Evolutionary conservation across 2,329 filamentous ascomycete genomes (phyloP), one percentile per base, ranked within the genome.

Genomic region (Diaporthe capsici): DNA sequence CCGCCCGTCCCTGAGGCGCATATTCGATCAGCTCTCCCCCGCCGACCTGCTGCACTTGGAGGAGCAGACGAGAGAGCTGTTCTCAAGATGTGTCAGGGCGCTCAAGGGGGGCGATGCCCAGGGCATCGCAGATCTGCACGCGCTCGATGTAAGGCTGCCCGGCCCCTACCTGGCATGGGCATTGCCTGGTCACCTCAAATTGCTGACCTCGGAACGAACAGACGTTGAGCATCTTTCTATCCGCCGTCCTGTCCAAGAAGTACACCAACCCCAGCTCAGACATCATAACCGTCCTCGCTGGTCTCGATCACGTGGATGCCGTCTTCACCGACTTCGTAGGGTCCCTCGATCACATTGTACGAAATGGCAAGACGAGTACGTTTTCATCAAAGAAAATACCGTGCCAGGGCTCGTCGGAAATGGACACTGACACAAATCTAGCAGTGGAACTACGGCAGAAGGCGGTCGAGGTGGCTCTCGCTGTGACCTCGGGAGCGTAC

Each of bases 221-320:
- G 94, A 98, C 96, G 76, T 90, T 98, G 82, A 95, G 94, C 83
- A 92, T 94, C 65, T 98, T 98, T 84, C 90, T 99, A 82, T 92
- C 93, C 68, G 92, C 92, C 73, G 90, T 98, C 25, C 88, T 98
- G 77, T 91, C 91, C 75, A 99, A 98, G 85, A 95, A 94, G 83
- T 99, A 98, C 84, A 95, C 94, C 34, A 98, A 98, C 81, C 94
- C 96, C 8, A 98, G 95, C 84, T 97, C 97, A 68, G 97, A 98
- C 84, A 94, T 98, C 80, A 98, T 99, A 81, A 92, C 93, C 75
- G 90, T 98, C 47, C 89, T 99, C 67, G 95, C 96, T 6, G 97
- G 97, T 8, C 90, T 99, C 71, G 94, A 98, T 85, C 90, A 95
- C 79, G 94, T 98, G 67, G 97, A 99, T 83, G 88, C 90, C 10